Percentiles rank a stretch among this genome's conserved stretches.
These are phyloP conservation scores for Entomortierella chlamydospora DNA, from an alignment of 192 early-diverging fungal species.

Conservation along the genomic window DNA sequence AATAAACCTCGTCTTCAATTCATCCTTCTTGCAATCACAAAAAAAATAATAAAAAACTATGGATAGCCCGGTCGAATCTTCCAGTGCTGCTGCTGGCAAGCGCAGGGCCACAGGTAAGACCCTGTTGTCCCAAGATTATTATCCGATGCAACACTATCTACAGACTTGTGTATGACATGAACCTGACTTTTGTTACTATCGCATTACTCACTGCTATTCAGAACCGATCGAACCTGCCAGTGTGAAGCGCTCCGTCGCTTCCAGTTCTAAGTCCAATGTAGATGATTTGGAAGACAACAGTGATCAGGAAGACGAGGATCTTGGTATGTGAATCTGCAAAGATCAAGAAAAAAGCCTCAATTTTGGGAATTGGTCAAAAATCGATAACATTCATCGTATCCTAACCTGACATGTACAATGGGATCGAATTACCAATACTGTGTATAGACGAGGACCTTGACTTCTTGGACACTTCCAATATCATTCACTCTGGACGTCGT, in stretches of 20 bases:
- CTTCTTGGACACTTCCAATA: conserved; percentile 69
- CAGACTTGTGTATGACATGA: no score
- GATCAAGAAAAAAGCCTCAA: no score
- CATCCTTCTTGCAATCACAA: neutral
- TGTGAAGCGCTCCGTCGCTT: conserved; percentile 35
- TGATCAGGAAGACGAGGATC: conserved; percentile 48
- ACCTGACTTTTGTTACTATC: neutral
- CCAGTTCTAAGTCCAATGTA: conserved; percentile 21
- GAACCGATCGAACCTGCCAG: conserved; percentile 18
- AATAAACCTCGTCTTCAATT: neutral
- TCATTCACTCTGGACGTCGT: conserved; percentile 72
- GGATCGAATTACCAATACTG: neutral
- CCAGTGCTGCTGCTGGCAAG: conserved; percentile 23
- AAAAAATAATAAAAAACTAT: neutral
- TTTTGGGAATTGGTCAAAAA: no score
- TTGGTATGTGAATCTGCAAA: conserved; percentile 24
- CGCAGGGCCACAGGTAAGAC: conserved; percentile 37
- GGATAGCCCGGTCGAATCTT: neutral
- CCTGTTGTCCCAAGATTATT: no score
- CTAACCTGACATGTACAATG: neutral
- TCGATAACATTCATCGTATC: no score
- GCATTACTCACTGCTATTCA: neutral
- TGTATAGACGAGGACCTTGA: conserved; percentile 71
- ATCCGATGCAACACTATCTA: no score
- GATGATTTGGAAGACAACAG: conserved; percentile 39